phyloP scores from a whole-genome alignment of 2,329 filamentous ascomycete species.

The Fusarium luffae region DNA sequence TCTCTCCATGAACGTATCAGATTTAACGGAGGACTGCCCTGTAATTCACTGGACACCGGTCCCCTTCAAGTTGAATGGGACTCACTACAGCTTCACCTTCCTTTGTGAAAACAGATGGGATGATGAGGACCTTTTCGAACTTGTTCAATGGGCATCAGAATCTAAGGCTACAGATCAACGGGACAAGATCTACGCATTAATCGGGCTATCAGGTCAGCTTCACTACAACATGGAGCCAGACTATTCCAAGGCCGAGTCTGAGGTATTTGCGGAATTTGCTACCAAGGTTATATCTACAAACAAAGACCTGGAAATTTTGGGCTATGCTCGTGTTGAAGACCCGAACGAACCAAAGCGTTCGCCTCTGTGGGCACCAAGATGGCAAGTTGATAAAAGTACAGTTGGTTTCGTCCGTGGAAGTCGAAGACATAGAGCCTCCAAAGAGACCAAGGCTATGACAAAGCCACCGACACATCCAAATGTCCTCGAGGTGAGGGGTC shows the following conservation, averaged over 20 bases:
- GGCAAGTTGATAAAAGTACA: rapidly evolving
- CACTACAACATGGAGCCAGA: rapidly evolving
- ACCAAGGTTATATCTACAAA: not conserved
- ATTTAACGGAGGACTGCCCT: no score
- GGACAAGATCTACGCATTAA: not conserved
- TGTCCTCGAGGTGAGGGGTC: no score
- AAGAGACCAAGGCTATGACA: no score
- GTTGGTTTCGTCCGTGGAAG: no score
- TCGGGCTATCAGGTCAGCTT: rapidly evolving
- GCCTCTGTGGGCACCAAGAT: not conserved
- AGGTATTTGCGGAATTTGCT: not conserved
- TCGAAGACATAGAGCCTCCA: no score
- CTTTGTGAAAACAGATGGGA: not conserved
- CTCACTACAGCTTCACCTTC: no score
- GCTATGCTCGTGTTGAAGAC: rapidly evolving
- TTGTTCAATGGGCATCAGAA: rapidly evolving
- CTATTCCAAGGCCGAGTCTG: not conserved
- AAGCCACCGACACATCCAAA: no score
- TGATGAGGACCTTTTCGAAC: rapidly evolving
- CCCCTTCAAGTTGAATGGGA: no score
- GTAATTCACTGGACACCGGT: no score
- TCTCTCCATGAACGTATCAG: no score
- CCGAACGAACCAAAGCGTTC: rapidly evolving
- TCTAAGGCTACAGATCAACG: rapidly evolving
- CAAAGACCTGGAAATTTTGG: rapidly evolving